phyloP scores from a whole-genome alignment of 2,329 filamentous ascomycete genomes.

The Botryotinia convoluta region DNA sequence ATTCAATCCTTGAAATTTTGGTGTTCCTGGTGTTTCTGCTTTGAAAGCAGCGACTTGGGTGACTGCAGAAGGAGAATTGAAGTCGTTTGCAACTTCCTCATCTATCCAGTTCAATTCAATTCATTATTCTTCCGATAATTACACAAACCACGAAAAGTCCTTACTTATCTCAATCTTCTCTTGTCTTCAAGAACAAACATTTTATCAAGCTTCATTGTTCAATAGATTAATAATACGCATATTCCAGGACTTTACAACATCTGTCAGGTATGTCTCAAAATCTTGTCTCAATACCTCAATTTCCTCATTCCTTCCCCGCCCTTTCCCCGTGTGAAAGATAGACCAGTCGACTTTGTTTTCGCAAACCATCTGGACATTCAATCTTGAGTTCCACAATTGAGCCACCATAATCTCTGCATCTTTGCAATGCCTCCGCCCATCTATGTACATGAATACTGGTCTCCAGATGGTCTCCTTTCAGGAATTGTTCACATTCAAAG shows the following conservation, averaged over 20 bases:
- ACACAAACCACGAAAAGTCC: background rate
- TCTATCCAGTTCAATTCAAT: background rate
- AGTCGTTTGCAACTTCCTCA: constrained; percentile 2
- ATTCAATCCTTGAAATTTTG: background rate
- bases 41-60: background rate
- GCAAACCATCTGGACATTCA: background rate
- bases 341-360: background rate
- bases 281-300: background rate
- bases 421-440: background rate
- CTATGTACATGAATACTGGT: background rate
- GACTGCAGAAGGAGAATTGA: background rate
- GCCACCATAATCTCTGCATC: background rate
- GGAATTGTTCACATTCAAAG: too few species aligned
- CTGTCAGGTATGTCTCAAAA: background rate
- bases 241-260: background rate
- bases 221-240: background rate
- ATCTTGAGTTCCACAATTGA: background rate
- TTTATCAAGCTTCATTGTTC: background rate
- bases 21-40: background rate
- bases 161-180: background rate
- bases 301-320: background rate
- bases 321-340: background rate
- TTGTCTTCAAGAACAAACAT: background rate
- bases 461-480: too few species aligned
- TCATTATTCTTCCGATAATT: background rate